Percentiles rank a stretch among this genome's conserved stretches.
phyloP scores from a whole-genome alignment of 495 filamentous ascomycete species.

The Cairneyella variabilis region DNA sequence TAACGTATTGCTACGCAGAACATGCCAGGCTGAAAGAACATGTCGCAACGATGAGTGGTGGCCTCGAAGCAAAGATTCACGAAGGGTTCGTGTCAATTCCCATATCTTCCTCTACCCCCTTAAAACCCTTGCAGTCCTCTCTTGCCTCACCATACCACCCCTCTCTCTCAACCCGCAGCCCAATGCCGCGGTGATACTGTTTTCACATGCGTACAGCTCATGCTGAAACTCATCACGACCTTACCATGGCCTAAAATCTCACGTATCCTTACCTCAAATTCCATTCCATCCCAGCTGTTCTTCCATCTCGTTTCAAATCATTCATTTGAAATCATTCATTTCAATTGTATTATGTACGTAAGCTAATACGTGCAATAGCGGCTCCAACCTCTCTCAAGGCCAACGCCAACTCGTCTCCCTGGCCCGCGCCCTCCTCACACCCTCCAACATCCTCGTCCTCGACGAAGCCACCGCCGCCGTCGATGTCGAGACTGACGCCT shows the following conservation, averaged over 20 bases:
- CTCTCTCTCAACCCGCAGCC: neutral
- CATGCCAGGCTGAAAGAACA: slow-evolving; percentile 93
- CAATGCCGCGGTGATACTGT: neutral
- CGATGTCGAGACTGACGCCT: slow-evolving; percentile 88
- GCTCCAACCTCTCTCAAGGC: slow-evolving; percentile 80
- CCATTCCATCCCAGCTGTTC: neutral
- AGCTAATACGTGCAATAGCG: slow-evolving; percentile 27
- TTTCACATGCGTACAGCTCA: neutral
- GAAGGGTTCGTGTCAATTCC: slow-evolving; percentile 67
- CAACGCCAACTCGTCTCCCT: slow-evolving; percentile 91
- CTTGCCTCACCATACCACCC: neutral
- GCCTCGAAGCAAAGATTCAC: slow-evolving; percentile 83
- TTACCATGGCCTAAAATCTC: too few relatives aligned
- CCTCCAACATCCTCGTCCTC: slow-evolving; percentile 93
- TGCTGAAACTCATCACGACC: neutral
- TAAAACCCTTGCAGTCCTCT: neutral
- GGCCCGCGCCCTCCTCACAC: slow-evolving; percentile 87
- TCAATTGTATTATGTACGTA: slow-evolving; percentile 37
- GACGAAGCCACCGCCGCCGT: slow-evolving; percentile 98
- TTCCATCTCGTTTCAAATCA: neutral
- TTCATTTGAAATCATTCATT: too few relatives aligned
- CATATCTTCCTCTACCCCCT: neutral
- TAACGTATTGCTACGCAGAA: slow-evolving; percentile 48
- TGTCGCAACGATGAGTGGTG: slow-evolving; percentile 80
- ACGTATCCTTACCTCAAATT: too few relatives aligned